phyloP scores from a whole-genome alignment of 495 filamentous ascomycete genomes.

The Parathielavia hyrcaniae region DNA sequence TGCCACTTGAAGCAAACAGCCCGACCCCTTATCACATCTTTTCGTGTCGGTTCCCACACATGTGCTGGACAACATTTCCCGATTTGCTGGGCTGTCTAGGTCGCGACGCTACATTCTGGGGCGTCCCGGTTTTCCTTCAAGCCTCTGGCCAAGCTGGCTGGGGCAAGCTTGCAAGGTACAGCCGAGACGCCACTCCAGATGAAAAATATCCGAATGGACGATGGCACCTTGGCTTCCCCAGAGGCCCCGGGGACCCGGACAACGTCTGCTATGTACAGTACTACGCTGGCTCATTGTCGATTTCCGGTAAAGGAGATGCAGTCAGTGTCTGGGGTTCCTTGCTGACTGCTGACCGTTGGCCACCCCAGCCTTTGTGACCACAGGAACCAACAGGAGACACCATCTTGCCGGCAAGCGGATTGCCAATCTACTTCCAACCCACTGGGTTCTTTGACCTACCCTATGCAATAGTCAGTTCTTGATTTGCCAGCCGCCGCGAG shows the following conservation, averaged over 20 bases:
- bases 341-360: not conserved
- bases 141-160: not conserved
- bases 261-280: not conserved
- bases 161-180: conserved; percentile 5
- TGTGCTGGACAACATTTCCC: no score
- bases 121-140: not conserved
- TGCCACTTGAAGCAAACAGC: no score
- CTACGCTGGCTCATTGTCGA: conserved; percentile 4
- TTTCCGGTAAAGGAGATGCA: conserved; percentile 19
- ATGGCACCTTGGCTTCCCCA: not conserved
- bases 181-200: conserved; percentile 2
- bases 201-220: conserved; percentile 26
- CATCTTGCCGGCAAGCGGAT: not conserved
- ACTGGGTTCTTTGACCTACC: not conserved
- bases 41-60: no score
- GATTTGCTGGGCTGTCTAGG: not conserved
- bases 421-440: not conserved
- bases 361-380: not conserved
- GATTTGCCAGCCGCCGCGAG: conserved; percentile 19
- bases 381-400: not conserved
- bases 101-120: not conserved
- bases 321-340: conserved; percentile 3
- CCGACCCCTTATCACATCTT: conserved; percentile 2
- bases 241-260: conserved; percentile 25
- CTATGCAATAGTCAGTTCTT: conserved; percentile 27